Base-by-base conservation (phyloP, 1,284 basidiomycete species). In the Heimioporus retisporus region DNA sequence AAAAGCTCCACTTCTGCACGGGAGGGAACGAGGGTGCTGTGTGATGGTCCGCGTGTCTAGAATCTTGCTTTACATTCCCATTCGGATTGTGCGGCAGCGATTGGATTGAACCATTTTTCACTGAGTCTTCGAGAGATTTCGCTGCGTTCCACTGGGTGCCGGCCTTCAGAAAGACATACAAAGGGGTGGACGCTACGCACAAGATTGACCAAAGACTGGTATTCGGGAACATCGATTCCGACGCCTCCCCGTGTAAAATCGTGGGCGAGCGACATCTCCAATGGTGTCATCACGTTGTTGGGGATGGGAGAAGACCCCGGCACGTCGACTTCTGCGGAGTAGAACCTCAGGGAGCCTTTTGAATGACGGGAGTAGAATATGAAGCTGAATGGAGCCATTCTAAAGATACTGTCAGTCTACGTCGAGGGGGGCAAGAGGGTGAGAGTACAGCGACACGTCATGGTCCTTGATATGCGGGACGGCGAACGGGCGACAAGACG, bases 321-420 rank as follows among this genome's bases (percentile, higher is more conserved):
- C 83, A 77, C 18, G 73, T 77, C 31, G 83, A 79, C 46, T 48
- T 84, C 80, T 31, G 91, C 76, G 1, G 85, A 80, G 70, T 90
- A 88, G 68, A 88, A 90, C 31, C 89, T 84, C 66, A 90, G 78
- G 15, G 86, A 85, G 6, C 79, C 74, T 23, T 80, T 73, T 2
- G 80, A 70, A 62, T 90, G 88, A 48, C 85, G 82, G 53, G 77
- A 73, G 71, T 91, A 93, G 64, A 83, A 80, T 51, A 90, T 78
- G 51, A 86, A 69, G 35, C 63, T 76, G 60, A 80, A 75, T 6
- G 73, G 70, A 63, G 53, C 66, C 50, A 69, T 69, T 40, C 72
- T 75, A 23, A 71, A 58, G 1, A 55, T n/a, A 59, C 67, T 15
- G 31, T 68, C 62, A 70, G 50, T 43, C 61, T 50, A 64, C 65